A percentile compares a stretch with the other conserved stretches of the same genome.
Evolutionary conservation across 148 eudicot species (phyloP).

Genomic region (Salicornia ramosissima): DNA sequence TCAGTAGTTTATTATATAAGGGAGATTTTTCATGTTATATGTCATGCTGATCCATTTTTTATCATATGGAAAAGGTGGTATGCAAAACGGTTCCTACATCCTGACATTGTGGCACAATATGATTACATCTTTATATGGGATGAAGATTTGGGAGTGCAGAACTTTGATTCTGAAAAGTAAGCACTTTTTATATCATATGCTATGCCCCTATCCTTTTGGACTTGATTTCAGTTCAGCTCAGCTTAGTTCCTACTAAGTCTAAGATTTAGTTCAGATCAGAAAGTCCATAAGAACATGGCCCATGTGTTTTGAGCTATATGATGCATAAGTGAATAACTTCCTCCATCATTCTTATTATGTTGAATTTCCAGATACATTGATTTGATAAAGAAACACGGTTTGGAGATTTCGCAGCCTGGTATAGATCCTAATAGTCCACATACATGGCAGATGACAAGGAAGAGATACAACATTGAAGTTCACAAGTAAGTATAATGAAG

Average conservation of each 20-base stretch:
- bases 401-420: constrained; percentile 98
- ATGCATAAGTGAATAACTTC: not conserved
- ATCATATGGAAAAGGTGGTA: constrained; percentile 68
- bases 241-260: too few species aligned
- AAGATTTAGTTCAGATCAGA: too few species aligned
- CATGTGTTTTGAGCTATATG: not conserved
- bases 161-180: constrained; percentile 89
- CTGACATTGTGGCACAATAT: constrained; percentile 83
- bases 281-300: too few species aligned
- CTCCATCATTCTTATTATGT: constrained; percentile 10
- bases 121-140: constrained; percentile 97
- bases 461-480: constrained; percentile 52
- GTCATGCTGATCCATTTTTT: constrained; percentile 3
- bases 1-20: constrained; percentile 14
- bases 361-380: constrained; percentile 54
- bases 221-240: too few species aligned
- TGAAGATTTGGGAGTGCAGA: constrained; percentile 84
- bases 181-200: constrained; percentile 14
- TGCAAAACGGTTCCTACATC: constrained; percentile 91
- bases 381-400: constrained; percentile 72
- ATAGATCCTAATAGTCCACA: constrained; percentile 42
- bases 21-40: not conserved
- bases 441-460: constrained; percentile 75
- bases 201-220: too few species aligned
- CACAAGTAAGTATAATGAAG: constrained; percentile 61